Percentiles rank a stretch among this genome's conserved stretches.
Evolutionary conservation across 1,284 basidiomycete genomes (phyloP).

Genomic region (Phlebopus sp.): DNA sequence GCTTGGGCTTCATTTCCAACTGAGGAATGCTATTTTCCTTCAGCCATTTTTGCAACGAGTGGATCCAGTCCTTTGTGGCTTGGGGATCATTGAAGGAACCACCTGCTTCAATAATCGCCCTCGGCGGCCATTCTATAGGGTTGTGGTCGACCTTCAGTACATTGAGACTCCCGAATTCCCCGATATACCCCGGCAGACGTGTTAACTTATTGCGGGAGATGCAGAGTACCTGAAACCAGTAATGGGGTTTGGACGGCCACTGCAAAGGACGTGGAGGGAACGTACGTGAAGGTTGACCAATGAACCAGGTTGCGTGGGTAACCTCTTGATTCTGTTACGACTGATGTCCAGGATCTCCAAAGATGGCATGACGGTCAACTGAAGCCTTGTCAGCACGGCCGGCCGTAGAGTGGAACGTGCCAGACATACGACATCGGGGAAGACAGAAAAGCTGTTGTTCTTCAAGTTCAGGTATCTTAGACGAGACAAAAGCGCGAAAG

Average conservation of each 20-base stretch:
- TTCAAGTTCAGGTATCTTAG: slow-evolving; percentile 93
- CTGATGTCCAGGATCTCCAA: slow-evolving; percentile 95
- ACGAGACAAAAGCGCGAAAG: slow-evolving; percentile 74
- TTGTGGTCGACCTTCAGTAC: slow-evolving; percentile 90
- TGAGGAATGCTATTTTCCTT: slow-evolving; percentile 41
- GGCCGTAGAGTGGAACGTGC: neutral
- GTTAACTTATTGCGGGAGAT: slow-evolving; percentile 84
- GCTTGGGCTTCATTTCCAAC: slow-evolving; percentile 31
- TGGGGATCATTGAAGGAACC: slow-evolving; percentile 45
- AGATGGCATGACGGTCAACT: slow-evolving; percentile 85
- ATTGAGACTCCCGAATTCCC: slow-evolving; percentile 70
- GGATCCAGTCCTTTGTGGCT: slow-evolving; percentile 71
- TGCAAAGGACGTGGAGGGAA: slow-evolving; percentile 12
- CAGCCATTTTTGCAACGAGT: slow-evolving; percentile 73
- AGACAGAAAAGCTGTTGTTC: slow-evolving; percentile 80
- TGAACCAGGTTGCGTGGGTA: slow-evolving; percentile 81
- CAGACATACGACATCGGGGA: slow-evolving; percentile 81
- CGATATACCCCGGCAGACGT: slow-evolving; percentile 77
- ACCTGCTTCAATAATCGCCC: slow-evolving; percentile 45
- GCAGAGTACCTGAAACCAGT: slow-evolving; percentile 68
- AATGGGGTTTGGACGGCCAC: slow-evolving; percentile 8
- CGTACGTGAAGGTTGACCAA: slow-evolving; percentile 76
- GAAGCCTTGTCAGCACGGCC: slow-evolving; percentile 10
- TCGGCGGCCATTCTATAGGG: slow-evolving; percentile 89
- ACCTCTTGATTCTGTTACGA: slow-evolving; percentile 82